A percentile compares a stretch with the other conserved stretches of the same genome.
phyloP scores from a whole-genome alignment of 768 basidiomycete genomes.

The Cystofilobasidium macerans region DNA sequence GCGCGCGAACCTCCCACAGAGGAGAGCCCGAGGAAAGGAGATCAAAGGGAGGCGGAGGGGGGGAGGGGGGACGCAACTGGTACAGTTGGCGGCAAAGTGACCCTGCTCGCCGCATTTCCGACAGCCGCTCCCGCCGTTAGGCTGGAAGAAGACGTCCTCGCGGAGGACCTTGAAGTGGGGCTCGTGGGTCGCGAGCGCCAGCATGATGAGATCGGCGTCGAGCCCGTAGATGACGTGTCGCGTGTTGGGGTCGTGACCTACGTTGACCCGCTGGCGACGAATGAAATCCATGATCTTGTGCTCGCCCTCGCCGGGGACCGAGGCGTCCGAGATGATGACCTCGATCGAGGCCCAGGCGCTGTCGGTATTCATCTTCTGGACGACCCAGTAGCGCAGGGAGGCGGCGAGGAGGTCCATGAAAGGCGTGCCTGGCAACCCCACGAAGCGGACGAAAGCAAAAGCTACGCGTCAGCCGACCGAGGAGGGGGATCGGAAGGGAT shows the following conservation, averaged over 20 bases:
- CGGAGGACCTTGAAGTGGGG: slow-evolving; percentile 94
- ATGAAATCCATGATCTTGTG: slow-evolving; percentile 99
- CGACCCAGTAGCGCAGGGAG: slow-evolving; percentile 91
- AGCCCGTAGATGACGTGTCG: slow-evolving; percentile 94
- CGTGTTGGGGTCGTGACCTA: slow-evolving; percentile 88
- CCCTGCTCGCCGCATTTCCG: slow-evolving; percentile 89
- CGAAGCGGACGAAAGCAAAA: neutral
- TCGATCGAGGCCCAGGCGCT: slow-evolving; percentile 86
- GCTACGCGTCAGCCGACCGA: neutral
- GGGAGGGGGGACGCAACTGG: slow-evolving; percentile 42
- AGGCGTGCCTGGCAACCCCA: slow-evolving; percentile 58
- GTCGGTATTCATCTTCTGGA: slow-evolving; percentile 85
- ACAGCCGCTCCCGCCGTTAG: slow-evolving; percentile 51
- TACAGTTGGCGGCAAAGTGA: slow-evolving; percentile 91
- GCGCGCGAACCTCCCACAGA: neutral
- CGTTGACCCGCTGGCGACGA: slow-evolving; percentile 71
- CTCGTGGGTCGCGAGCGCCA: slow-evolving; percentile 93
- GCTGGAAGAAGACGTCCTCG: slow-evolving; percentile 90
- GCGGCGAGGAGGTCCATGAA: slow-evolving; percentile 89
- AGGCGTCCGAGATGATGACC: slow-evolving; percentile 92
- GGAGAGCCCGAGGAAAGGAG: neutral
- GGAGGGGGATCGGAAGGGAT: neutral
- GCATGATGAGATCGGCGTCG: slow-evolving; percentile 99
- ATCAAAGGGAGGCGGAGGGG: no score
- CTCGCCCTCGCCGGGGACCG: slow-evolving; percentile 96